Conservation (phyloP, 345 rosid species). For the Firmiana major region DNA sequence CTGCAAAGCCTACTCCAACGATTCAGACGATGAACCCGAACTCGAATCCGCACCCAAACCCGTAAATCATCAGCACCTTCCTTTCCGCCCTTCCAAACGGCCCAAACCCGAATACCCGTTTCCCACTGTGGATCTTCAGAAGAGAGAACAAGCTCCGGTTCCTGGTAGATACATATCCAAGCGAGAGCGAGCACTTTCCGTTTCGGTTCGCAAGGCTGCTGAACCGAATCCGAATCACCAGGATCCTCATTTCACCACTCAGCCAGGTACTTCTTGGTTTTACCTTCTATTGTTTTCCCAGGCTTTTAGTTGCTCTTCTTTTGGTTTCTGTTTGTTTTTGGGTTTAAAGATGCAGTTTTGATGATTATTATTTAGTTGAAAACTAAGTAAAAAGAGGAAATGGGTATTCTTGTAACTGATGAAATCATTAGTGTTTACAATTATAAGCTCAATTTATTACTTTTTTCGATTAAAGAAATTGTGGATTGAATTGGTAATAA, state of each 20-base stretch:
- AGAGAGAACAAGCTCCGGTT: conserved; percentile 35
- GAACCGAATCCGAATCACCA: conserved; percentile 7
- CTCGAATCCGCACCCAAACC: conserved; percentile 1
- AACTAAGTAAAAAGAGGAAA: background rate
- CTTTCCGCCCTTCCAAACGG: conserved; percentile 19
- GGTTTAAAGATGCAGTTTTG: background rate
- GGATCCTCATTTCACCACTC: background rate
- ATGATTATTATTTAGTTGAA: background rate
- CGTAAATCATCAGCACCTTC: background rate
- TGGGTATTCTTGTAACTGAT: background rate
- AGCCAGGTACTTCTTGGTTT: conserved; percentile 32
- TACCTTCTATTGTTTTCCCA: background rate
- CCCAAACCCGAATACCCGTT: conserved; percentile 19
- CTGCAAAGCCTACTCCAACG: conserved; percentile 41
- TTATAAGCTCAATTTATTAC: background rate
- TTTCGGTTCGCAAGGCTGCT: conserved; percentile 14
- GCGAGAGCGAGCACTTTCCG: conserved; percentile 54
- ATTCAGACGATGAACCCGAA: conserved; percentile 43
- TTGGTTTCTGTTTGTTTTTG: background rate
- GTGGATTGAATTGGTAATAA: background rate
- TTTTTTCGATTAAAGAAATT: background rate
- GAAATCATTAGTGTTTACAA: background rate
- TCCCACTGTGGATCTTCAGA: background rate
- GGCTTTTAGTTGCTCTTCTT: background rate
- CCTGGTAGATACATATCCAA: conserved; percentile 76